A percentile compares a stretch with the other conserved stretches of the same genome.
phyloP scores from a whole-genome alignment of 1,284 basidiomycete genomes.

The Fistulina hepatica region DNA sequence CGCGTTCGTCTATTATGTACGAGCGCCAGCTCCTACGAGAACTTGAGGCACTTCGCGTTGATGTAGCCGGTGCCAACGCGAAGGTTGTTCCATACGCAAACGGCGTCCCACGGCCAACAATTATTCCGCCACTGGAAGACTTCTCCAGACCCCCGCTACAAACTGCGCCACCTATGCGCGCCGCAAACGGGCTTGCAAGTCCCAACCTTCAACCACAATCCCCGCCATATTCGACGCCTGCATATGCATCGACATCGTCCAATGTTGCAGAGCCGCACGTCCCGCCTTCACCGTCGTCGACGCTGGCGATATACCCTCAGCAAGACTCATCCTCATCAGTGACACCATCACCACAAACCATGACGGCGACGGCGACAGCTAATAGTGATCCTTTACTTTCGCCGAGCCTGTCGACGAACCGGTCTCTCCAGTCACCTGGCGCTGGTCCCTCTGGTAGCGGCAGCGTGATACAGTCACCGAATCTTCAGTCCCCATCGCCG shows the following conservation, averaged over 20 bases:
- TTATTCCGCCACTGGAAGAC: conserved; percentile 57
- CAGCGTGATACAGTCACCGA: too few species aligned
- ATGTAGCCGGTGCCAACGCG: conserved; percentile 58
- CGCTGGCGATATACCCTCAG: conserved; percentile 5
- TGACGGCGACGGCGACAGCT: too few species aligned
- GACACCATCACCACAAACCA: too few species aligned
- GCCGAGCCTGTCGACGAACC: neutral
- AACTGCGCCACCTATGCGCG: conserved; percentile 21
- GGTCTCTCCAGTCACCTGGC: conserved; percentile 37
- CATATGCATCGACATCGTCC: conserved; percentile 17
- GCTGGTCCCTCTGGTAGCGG: conserved; percentile 47
- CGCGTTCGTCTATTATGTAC: conserved; percentile 81
- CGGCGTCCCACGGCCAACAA: conserved; percentile 44
- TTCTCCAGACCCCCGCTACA: conserved; percentile 28
- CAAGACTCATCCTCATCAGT: neutral
- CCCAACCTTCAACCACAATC: conserved; percentile 20
- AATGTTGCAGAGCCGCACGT: conserved; percentile 13
- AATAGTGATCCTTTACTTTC: neutral
- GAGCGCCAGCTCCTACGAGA: conserved; percentile 82
- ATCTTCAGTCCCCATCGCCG: conserved; percentile 16
- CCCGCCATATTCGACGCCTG: conserved; percentile 20
- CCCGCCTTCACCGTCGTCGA: conserved; percentile 4
- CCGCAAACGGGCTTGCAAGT: conserved; percentile 18
- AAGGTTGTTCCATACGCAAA: conserved; percentile 39
- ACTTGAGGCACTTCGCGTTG: conserved; percentile 72